phyloP scores from a whole-genome alignment of 192 early-diverging fungal species.

The Umbelopsis ramanniana region DNA sequence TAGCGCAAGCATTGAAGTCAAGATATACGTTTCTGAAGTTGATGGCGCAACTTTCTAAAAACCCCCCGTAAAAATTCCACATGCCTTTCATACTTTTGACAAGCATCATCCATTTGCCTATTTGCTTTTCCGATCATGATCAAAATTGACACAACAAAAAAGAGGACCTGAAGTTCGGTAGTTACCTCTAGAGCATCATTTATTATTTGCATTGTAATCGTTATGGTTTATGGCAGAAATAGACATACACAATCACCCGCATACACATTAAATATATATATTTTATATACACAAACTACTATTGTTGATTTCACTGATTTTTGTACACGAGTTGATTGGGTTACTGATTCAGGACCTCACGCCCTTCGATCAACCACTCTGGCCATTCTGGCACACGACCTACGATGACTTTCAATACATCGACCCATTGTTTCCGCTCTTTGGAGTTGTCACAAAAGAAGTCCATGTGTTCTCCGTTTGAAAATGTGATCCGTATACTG shows the following conservation, averaged over 20 bases:
- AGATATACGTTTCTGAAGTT: constrained; percentile 9
- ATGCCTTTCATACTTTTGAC: no score
- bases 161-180: not conserved
- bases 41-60: constrained; percentile 5
- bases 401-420: constrained; percentile 30
- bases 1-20: not conserved
- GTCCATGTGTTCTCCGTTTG: constrained; percentile 33
- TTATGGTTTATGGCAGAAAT: constrained; percentile 5
- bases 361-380: constrained; percentile 15
- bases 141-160: no score
- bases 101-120: no score
- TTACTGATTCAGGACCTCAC: not conserved
- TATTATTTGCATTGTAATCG: constrained; percentile 4
- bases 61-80: no score
- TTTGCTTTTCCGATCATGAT: no score
- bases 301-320: not conserved
- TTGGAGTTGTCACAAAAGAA: constrained; percentile 33
- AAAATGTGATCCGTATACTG: constrained; percentile 29
- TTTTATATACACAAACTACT: constrained; percentile 3
- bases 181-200: not conserved
- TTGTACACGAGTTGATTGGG: not conserved
- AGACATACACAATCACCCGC: constrained; percentile 11
- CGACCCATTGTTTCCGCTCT: constrained; percentile 28
- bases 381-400: constrained; percentile 26
- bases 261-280: constrained; percentile 18